Percentiles rank a stretch among this genome's conserved stretches.
Evolutionary conservation across 768 basidiomycete genomes (phyloP).

Genomic region (Tephrocybe sp.): DNA sequence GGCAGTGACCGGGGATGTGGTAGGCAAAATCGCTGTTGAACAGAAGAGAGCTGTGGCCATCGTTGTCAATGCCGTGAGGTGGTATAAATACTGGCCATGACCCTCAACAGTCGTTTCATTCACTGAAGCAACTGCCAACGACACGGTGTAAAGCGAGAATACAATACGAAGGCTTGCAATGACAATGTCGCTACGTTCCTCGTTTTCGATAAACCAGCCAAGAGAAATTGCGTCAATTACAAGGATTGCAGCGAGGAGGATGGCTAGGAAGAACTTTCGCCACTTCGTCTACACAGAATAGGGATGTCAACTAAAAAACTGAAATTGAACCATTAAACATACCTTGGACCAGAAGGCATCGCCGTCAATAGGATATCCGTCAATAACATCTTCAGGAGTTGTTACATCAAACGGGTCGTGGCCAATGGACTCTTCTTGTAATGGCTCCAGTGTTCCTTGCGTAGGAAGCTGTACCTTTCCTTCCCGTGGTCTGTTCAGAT

Average conservation of each 20-base stretch:
- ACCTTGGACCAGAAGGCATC: constrained; percentile 59
- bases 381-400: constrained; percentile 62
- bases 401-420: constrained; percentile 72
- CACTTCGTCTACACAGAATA: constrained; percentile 46
- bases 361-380: constrained; percentile 65
- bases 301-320: background rate
- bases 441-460: constrained; percentile 16
- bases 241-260: constrained; percentile 44
- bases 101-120: constrained; percentile 35
- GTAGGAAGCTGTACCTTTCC: constrained; percentile 53
- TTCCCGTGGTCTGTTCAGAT: constrained; percentile 36
- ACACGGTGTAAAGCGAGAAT: constrained; percentile 60
- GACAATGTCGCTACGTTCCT: constrained; percentile 28
- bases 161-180: constrained; percentile 42
- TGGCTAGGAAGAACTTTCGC: constrained; percentile 50
- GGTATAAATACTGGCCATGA: constrained; percentile 53
- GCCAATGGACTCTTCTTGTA: constrained; percentile 18
- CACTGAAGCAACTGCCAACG: constrained; percentile 51
- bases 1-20: constrained; percentile 29
- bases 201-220: constrained; percentile 46
- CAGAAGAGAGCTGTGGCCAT: constrained; percentile 44
- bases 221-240: constrained; percentile 51
- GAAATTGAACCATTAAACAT: constrained; percentile 13
- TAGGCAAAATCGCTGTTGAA: constrained; percentile 56
- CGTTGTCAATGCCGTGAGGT: constrained; percentile 57